phyloP scores from a whole-genome alignment of 2,329 filamentous ascomycete genomes.

The Acephala macrosclerotiorum region DNA sequence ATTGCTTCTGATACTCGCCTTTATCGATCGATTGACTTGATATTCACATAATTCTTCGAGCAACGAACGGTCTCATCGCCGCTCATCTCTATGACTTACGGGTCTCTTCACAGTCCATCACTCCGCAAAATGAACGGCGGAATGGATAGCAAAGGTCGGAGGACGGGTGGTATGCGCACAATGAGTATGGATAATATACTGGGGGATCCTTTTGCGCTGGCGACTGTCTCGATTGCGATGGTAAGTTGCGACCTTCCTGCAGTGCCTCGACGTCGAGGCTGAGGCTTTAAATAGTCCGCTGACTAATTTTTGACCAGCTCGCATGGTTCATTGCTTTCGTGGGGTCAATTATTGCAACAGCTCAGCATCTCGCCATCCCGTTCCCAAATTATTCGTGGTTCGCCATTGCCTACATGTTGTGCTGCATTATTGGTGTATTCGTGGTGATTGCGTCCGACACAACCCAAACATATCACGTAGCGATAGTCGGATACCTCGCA shows the following conservation, averaged over 20 bases:
- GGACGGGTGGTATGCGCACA: constrained; percentile 57
- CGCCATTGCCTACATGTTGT: constrained; percentile 85
- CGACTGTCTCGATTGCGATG: constrained; percentile 88
- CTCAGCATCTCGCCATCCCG: constrained; percentile 65
- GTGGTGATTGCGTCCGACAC: constrained; percentile 86
- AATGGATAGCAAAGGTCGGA: constrained; percentile 59
- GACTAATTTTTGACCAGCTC: constrained; percentile 63
- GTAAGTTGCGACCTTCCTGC: constrained; percentile 61
- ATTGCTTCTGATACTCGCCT: constrained; percentile 15
- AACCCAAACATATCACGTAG: constrained; percentile 88
- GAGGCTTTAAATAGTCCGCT: not conserved
- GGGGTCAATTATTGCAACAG: constrained; percentile 77
- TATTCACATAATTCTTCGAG: constrained; percentile 26
- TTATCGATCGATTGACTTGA: constrained; percentile 33
- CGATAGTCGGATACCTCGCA: constrained; percentile 85
- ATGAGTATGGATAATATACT: constrained; percentile 89
- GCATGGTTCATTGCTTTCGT: constrained; percentile 96
- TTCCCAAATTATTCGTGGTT: constrained; percentile 96
- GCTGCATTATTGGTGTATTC: constrained; percentile 80
- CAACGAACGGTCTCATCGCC: constrained; percentile 26
- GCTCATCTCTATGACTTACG: constrained; percentile 58
- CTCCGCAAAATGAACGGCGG: constrained; percentile 82
- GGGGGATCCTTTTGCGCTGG: constrained; percentile 94
- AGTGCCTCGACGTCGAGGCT: constrained; percentile 5
- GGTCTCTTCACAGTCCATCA: constrained; percentile 75